Evolutionary conservation across 345 rosid species (phyloP).

Genomic region (Lepidium africanum): DNA sequence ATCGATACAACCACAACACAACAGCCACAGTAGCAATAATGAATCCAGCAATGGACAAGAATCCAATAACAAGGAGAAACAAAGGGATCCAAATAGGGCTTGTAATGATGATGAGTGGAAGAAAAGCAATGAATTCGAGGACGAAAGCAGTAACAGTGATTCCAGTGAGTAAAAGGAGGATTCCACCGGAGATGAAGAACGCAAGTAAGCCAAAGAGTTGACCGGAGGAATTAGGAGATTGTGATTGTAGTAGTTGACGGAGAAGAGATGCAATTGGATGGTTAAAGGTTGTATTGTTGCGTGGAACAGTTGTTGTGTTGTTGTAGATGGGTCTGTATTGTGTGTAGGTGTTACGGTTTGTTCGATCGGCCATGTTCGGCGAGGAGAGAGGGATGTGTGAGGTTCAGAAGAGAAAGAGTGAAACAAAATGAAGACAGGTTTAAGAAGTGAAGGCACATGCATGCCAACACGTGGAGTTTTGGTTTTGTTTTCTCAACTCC

Average conservation of each 20-base stretch:
- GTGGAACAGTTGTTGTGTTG: constrained; percentile 26
- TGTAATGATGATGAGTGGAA: constrained; percentile 54
- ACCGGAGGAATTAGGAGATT: constrained; percentile 43
- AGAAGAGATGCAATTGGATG: constrained; percentile 31
- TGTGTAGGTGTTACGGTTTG: constrained; percentile 4
- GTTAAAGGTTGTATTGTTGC: neutral
- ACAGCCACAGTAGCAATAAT: constrained; percentile 37
- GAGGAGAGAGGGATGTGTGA: neutral
- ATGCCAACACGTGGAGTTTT: constrained; percentile 24
- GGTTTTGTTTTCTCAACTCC: constrained; percentile 4
- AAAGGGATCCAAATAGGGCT: constrained; percentile 63
- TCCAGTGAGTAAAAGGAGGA: constrained; percentile 67
- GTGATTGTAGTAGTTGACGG: constrained; percentile 45
- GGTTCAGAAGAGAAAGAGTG: neutral
- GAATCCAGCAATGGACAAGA: constrained; percentile 47
- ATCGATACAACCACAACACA: constrained; percentile 57
- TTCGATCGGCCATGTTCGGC: constrained; percentile 16
- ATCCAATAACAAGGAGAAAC: constrained; percentile 31
- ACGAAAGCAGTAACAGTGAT: constrained; percentile 38
- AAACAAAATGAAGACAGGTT: constrained; percentile 19
- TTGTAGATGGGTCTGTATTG: constrained; percentile 22
- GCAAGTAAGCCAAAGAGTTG: constrained; percentile 52
- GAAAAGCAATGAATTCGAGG: constrained; percentile 42
- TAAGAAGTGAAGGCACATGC: constrained; percentile 18
- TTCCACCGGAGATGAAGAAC: constrained; percentile 47